Evolutionary conservation across 768 basidiomycete genomes (phyloP).

Genomic region (Termitomyces sp.): DNA sequence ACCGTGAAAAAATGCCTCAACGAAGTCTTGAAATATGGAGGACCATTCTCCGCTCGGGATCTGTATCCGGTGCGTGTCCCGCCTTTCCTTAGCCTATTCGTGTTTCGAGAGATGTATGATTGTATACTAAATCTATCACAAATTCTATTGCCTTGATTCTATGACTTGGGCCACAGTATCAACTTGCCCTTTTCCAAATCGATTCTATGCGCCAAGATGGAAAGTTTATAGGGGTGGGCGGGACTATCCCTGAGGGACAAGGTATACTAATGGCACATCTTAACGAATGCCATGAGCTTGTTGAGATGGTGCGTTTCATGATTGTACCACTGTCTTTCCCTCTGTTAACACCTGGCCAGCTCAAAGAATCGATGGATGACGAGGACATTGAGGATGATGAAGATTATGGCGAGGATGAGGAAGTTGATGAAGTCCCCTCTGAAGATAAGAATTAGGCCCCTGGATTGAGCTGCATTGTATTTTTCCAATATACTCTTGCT

Average conservation of each 20-base stretch:
- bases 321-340: not conserved
- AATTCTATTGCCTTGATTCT: not conserved
- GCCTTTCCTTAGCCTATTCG: not conserved
- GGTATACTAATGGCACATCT: slow-evolving; percentile 94
- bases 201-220: slow-evolving; percentile 92
- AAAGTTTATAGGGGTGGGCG: slow-evolving; percentile 85
- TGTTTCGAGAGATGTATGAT: not conserved
- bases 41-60: slow-evolving; percentile 87
- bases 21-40: slow-evolving; percentile 93
- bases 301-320: slow-evolving; percentile 72
- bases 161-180: slow-evolving; percentile 53
- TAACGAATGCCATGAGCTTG: slow-evolving; percentile 91
- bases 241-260: slow-evolving; percentile 90
- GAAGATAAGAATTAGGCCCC: not conserved
- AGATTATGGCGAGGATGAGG: slow-evolving; percentile 18
- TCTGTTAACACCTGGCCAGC: slow-evolving; percentile 26
- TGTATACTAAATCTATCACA: not conserved
- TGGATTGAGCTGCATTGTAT: not conserved
- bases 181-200: slow-evolving; percentile 91
- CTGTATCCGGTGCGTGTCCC: slow-evolving; percentile 74
- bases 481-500: not conserved
- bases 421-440: slow-evolving; percentile 4
- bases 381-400: slow-evolving; percentile 43
- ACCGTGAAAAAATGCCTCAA: slow-evolving; percentile 97
- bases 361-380: slow-evolving; percentile 75